A percentile compares a stretch with the other conserved stretches of the same genome.
Conservation (phyloP, 2,329 filamentous ascomycete species). For the Neophaeococcomyces mojaviensis region DNA sequence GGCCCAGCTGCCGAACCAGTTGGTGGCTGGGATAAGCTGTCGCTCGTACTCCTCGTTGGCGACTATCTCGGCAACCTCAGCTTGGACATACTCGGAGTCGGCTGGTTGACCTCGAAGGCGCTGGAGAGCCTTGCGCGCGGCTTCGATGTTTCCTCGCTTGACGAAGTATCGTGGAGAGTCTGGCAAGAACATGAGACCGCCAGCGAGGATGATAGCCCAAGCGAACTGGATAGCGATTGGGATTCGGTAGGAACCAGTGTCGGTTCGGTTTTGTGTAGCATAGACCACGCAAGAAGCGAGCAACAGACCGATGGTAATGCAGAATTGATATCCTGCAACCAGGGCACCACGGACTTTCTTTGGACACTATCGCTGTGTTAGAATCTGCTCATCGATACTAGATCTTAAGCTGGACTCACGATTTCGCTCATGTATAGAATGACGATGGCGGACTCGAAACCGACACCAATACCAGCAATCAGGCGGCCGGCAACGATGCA, state of each 20-base stretch:
- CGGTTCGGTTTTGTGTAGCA: constrained; percentile 53
- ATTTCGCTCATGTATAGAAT: constrained; percentile 87
- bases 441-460: constrained; percentile 71
- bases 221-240: constrained; percentile 72
- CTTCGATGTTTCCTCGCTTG: constrained; percentile 63
- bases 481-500: constrained; percentile 66
- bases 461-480: constrained; percentile 69
- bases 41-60: constrained; percentile 81
- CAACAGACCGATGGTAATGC: constrained; percentile 70
- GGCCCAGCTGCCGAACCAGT: constrained; percentile 45
- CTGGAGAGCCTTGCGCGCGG: constrained; percentile 56
- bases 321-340: constrained; percentile 78
- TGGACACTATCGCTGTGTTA: constrained; percentile 41
- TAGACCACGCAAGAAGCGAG: constrained; percentile 70
- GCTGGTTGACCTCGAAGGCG: constrained; percentile 66
- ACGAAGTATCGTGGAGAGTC: constrained; percentile 83
- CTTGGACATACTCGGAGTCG: constrained; percentile 67
- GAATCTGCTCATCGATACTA: constrained; percentile 6
- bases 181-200: constrained; percentile 67
- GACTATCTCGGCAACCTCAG: constrained; percentile 75
- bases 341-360: constrained; percentile 70
- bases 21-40: constrained; percentile 14
- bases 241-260: constrained; percentile 68
- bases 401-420: constrained; percentile 21
- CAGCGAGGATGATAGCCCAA: constrained; percentile 65